phyloP scores from a whole-genome alignment of 345 rosid genomes.

The Gynandropsis gynandra region DNA sequence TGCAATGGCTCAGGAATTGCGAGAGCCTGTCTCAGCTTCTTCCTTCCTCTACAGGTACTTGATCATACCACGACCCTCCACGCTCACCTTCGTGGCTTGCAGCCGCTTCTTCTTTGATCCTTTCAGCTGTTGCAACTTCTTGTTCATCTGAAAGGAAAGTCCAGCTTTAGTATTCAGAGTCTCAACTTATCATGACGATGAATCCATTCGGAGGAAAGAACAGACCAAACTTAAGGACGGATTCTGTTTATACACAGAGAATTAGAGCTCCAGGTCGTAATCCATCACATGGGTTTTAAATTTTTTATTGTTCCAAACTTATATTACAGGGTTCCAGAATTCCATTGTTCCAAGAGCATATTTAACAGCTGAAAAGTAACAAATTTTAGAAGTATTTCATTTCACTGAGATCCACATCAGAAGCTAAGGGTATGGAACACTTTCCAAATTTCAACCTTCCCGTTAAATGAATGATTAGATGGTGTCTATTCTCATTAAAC shows the following conservation, averaged over 20 bases:
- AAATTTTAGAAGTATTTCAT: too few relatives aligned
- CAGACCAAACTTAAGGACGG: background rate
- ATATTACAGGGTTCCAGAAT: too few relatives aligned
- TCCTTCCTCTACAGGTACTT: slow-evolving; percentile 59
- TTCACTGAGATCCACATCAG: too few relatives aligned
- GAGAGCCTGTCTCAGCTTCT: too few relatives aligned
- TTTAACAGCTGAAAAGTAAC: too few relatives aligned
- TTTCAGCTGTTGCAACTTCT: slow-evolving; percentile 92
- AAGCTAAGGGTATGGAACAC: too few relatives aligned
- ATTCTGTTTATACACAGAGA: slow-evolving; percentile 6
- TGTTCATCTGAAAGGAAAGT: slow-evolving; percentile 62
- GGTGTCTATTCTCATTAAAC: background rate
- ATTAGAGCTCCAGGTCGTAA: background rate
- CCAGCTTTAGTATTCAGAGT: slow-evolving; percentile 1
- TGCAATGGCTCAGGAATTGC: too few relatives aligned
- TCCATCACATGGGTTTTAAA: slow-evolving; percentile 1
- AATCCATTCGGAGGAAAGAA: background rate
- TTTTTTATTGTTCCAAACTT: too few relatives aligned
- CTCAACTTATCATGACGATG: too few relatives aligned
- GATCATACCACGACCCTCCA: slow-evolving; percentile 96
- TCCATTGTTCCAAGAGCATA: too few relatives aligned
- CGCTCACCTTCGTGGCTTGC: slow-evolving; percentile 88
- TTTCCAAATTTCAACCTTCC: too few relatives aligned
- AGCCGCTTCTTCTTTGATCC: slow-evolving; percentile 86
- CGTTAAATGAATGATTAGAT: background rate